Base-by-base conservation (phyloP, 192 early-diverging fungal species). In the Globomyces pollinis-pini region DNA sequence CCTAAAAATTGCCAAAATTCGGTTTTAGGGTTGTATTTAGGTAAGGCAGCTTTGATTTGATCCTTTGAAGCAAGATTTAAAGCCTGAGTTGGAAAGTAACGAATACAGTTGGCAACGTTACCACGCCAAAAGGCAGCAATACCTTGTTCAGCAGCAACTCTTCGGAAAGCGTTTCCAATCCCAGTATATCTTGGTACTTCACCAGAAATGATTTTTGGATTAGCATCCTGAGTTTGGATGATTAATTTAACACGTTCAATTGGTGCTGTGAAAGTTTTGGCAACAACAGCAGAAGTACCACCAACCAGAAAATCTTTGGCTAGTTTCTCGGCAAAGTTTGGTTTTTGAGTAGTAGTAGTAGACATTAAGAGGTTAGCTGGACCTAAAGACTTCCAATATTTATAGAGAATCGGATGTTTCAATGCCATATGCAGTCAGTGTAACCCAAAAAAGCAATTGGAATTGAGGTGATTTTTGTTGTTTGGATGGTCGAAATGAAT, bases 61-160 rank as follows among this genome's bases (percentile, higher is more conserved):
- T 96, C 91, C 78, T 90, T 94, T 81, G 90, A 93, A 41, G 92
- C 93, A 76, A 98, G 89, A 83, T 94, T 96, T 65, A 96, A 75
- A 41, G 92, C 95, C 76, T 96, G 93, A 50, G 91, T 93, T 55
- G 95, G 95, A 80, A 96, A 96, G 86, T 96, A 96, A 74, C 95
- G 88, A 76, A 98, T 86, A 59, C 91, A 86, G 78, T 94, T 98
- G 61, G 90, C 85, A 64, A 85, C 70, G 84, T 96, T 98, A 66
- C 94, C 94, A 61, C 92, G 78, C 91, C 79, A 81, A 56, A 77
- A 63, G 16, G 56, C 16, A 42, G 61, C 69, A 57, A 65, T 11
- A 60, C 92, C 91, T 72, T 97, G 87, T 61, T 97, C 91, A 53
- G 70, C 70, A 62, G 85, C 63, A 70, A 92, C 88, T 67, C 94